Conservation (phyloP, 2,329 filamentous ascomycete genomes). For the Stagonosporopsis rhizophila region DNA sequence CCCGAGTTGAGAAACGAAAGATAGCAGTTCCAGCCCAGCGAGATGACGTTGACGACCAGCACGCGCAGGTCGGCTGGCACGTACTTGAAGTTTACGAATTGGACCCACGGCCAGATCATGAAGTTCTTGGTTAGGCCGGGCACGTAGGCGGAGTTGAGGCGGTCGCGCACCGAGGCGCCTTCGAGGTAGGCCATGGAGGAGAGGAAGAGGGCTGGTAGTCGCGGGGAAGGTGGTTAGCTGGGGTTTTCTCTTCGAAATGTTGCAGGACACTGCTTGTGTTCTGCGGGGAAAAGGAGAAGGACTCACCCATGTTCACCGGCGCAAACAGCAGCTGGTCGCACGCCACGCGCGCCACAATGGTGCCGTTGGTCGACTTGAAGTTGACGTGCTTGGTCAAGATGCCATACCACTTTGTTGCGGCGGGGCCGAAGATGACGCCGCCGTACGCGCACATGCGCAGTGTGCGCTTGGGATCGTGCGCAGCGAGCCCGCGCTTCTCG, state of each 20-base stretch:
- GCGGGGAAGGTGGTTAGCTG: too few relatives aligned
- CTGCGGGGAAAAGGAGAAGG: too few relatives aligned
- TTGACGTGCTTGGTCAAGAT: constrained; percentile 75
- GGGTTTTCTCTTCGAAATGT: too few relatives aligned
- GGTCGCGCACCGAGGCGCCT: constrained; percentile 68
- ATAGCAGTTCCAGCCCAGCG: constrained; percentile 53
- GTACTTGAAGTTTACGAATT: constrained; percentile 86
- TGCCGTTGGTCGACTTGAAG: constrained; percentile 68
- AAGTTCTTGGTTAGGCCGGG: constrained; percentile 82
- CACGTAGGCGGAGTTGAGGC: constrained; percentile 74
- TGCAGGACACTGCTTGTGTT: too few relatives aligned
- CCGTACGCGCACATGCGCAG: constrained; percentile 72
- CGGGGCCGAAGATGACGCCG: constrained; percentile 81
- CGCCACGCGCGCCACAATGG: constrained; percentile 78
- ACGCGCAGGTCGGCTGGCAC: constrained; percentile 84
- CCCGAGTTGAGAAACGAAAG: constrained; percentile 48
- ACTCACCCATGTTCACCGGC: constrained; percentile 72
- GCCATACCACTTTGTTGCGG: constrained; percentile 84
- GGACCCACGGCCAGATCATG: constrained; percentile 85
- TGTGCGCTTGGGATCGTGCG: constrained; percentile 75
- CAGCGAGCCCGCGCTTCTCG: constrained; percentile 77
- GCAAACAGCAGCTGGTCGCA: constrained; percentile 83
- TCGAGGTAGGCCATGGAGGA: constrained; percentile 84
- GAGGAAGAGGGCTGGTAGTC: constrained; percentile 73
- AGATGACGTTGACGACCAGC: constrained; percentile 82